Percentiles rank a stretch among this genome's conserved stretches.
Evolutionary conservation across 139 green algal species (phyloP).

Genomic region (Chlamydomonas sphaeroides): DNA sequence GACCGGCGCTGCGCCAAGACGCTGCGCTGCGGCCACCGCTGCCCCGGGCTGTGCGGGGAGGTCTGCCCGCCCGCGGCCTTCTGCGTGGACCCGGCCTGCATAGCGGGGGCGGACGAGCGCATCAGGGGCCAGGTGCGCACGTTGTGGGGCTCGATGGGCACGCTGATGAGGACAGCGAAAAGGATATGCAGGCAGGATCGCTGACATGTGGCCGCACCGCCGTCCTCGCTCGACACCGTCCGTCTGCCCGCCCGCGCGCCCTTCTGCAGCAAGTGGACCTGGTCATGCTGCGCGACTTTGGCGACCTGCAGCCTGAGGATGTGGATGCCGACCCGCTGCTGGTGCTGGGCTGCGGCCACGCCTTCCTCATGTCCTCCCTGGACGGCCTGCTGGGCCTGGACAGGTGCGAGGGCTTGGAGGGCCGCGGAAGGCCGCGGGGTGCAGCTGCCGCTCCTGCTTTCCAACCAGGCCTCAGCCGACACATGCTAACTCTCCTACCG

Average conservation of each 20-base stretch:
- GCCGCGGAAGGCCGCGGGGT: background rate
- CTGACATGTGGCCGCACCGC: no score
- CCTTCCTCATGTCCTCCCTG: constrained; percentile 49
- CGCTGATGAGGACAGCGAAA: background rate
- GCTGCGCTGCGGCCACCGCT: constrained; percentile 39
- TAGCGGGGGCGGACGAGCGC: background rate
- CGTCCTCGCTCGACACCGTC: background rate
- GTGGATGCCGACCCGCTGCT: constrained; percentile 66
- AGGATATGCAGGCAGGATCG: no score
- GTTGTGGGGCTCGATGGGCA: background rate
- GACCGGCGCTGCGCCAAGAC: constrained; percentile 54
- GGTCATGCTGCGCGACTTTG: constrained; percentile 51
- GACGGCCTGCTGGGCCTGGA: constrained; percentile 68
- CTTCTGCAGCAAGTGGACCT: constrained; percentile 61
- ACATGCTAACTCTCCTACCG: background rate
- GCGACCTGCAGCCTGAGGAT: constrained; percentile 55
- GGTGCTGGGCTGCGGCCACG: constrained; percentile 69
- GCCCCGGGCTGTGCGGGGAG: constrained; percentile 42
- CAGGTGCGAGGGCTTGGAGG: constrained; percentile 26
- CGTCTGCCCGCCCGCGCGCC: background rate
- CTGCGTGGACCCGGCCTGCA: constrained; percentile 32
- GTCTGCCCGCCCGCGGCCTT: constrained; percentile 1
- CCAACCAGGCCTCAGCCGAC: no score
- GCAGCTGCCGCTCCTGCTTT: background rate
- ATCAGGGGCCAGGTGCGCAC: background rate